phyloP scores from a whole-genome alignment of 768 basidiomycete genomes.

The Mycena albidolilacea region DNA sequence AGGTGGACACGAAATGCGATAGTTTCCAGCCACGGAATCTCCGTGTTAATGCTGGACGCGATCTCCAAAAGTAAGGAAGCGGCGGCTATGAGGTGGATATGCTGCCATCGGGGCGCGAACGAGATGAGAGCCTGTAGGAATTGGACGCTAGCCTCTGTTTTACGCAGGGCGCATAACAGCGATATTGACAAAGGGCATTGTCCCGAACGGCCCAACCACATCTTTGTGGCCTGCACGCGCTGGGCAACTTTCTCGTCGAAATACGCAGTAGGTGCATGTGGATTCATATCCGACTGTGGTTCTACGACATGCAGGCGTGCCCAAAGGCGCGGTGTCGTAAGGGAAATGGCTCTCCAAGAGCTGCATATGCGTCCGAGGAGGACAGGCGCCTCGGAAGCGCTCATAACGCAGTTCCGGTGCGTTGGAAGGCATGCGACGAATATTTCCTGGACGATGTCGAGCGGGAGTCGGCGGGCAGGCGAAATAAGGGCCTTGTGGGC shows the following conservation, averaged over 20 bases:
- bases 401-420: conserved; percentile 16
- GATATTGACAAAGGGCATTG: conserved; percentile 7
- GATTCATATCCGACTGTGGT: too few species aligned
- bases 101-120: conserved; percentile 4
- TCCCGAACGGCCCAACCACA: background rate
- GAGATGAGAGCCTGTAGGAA: background rate
- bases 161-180: background rate
- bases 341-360: conserved; percentile 20
- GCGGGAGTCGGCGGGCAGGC: background rate
- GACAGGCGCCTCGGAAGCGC: conserved; percentile 16
- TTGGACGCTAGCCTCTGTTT: too few species aligned
- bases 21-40: too few species aligned
- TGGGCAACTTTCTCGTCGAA: background rate
- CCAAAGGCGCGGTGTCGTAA: conserved; percentile 25
- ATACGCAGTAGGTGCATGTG: too few species aligned
- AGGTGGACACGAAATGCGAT: too few species aligned
- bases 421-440: conserved; percentile 20
- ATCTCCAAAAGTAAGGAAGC: background rate
- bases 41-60: background rate
- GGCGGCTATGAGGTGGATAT: background rate
- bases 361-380: conserved; percentile 28
- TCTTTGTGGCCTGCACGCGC: background rate
- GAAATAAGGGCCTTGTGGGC: conserved; percentile 3
- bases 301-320: conserved; percentile 15
- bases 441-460: conserved; percentile 7